These are phyloP conservation scores for Ceratocystis papillata DNA, from an alignment of 2,329 filamentous ascomycete species.

Conservation along the genomic window DNA sequence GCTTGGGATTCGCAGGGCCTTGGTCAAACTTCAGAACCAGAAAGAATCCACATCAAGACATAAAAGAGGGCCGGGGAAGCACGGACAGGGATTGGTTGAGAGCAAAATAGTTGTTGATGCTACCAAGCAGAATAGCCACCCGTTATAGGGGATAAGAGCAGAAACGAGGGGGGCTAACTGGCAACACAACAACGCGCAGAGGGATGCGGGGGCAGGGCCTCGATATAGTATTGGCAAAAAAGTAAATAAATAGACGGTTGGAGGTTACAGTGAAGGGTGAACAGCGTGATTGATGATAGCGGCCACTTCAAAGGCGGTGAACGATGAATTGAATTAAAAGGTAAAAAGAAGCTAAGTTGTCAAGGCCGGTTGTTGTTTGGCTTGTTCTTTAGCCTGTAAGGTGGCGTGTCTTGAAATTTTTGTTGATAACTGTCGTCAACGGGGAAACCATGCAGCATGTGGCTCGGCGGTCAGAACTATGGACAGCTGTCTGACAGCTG, in stretches of 20 bases:
- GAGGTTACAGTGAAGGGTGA: not conserved
- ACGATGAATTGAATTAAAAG: not conserved
- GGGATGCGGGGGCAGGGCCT: not conserved
- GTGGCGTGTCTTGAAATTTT: not conserved
- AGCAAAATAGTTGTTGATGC: constrained; percentile 4
- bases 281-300: no score
- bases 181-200: not conserved
- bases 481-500: no score
- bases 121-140: not conserved
- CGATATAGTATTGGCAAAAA: not conserved
- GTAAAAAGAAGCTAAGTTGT: not conserved
- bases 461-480: no score
- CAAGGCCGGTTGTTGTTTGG: not conserved
- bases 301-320: not conserved
- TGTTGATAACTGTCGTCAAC: not conserved
- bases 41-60: not conserved
- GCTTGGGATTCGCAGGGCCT: not conserved
- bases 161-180: not conserved
- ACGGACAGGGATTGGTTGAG: not conserved
- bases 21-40: not conserved
- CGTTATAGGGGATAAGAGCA: not conserved
- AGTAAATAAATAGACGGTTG: not conserved
- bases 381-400: not conserved
- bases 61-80: constrained; percentile 9
- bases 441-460: not conserved